phyloP scores from a whole-genome alignment of 78 protist genomes.

The Dictyostelium firmibasis region DNA sequence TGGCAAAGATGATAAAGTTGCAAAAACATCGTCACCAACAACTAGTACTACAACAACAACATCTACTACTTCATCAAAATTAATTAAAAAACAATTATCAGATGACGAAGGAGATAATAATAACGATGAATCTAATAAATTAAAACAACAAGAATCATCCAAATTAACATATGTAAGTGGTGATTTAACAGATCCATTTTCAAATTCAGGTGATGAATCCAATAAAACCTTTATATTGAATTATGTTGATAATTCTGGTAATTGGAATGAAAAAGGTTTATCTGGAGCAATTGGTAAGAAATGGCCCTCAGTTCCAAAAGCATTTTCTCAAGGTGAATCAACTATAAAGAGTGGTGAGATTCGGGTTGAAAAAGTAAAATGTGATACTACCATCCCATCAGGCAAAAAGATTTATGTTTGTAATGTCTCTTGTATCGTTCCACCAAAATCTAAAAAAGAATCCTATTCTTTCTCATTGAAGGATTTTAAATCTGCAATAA shows the following conservation, averaged over 20 bases:
- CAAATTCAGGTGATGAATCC: background rate
- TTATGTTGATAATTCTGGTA: slow-evolving; percentile 57
- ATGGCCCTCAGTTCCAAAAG: slow-evolving; percentile 17
- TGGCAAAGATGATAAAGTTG: slow-evolving; percentile 14
- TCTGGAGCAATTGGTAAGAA: slow-evolving; percentile 34
- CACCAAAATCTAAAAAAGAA: slow-evolving; percentile 11
- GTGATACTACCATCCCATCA: background rate
- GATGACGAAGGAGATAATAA: background rate
- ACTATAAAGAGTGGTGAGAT: slow-evolving; percentile 12
- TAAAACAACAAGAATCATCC: background rate
- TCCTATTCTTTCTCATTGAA: background rate
- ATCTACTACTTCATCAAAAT: background rate
- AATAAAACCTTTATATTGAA: slow-evolving; percentile 21
- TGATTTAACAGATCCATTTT: slow-evolving; percentile 19
- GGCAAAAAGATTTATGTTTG: slow-evolving; percentile 25
- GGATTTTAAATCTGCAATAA: background rate
- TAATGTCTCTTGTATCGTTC: slow-evolving; percentile 20
- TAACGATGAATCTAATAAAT: background rate
- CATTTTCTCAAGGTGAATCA: background rate
- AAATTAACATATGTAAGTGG: slow-evolving; percentile 22
- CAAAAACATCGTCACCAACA: background rate
- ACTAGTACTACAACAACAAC: slow-evolving; percentile 36
- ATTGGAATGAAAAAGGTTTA: slow-evolving; percentile 66
- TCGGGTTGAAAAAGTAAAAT: background rate
- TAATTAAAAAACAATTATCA: background rate